Conservation (phyloP, 768 basidiomycete species). For the Podaxis sp. region DNA sequence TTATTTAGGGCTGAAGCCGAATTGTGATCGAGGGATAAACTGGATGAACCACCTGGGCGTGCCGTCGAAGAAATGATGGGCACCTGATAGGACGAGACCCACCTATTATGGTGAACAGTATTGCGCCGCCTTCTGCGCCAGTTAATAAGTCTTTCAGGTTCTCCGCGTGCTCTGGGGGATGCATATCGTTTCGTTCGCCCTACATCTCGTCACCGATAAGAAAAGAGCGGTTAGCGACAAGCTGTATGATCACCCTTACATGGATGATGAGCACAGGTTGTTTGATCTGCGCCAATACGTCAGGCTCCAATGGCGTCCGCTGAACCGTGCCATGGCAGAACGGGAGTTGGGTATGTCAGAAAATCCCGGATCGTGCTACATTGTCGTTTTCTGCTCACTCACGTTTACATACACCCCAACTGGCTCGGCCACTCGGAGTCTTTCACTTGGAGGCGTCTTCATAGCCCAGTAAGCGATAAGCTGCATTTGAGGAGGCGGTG, state of each 20-base stretch:
- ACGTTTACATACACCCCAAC: slow-evolving; percentile 62
- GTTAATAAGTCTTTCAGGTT: slow-evolving; percentile 45
- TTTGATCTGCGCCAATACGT: slow-evolving; percentile 49
- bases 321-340: slow-evolving; percentile 23
- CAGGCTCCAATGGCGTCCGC: slow-evolving; percentile 52
- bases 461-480: slow-evolving; percentile 66
- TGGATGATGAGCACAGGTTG: slow-evolving; percentile 71
- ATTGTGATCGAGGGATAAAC: slow-evolving; percentile 52
- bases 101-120: slow-evolving; percentile 66
- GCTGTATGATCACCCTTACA: slow-evolving; percentile 33
- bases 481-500: slow-evolving; percentile 30
- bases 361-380: background rate
- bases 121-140: slow-evolving; percentile 46
- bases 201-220: slow-evolving; percentile 23
- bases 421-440: slow-evolving; percentile 51
- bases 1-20: slow-evolving; percentile 63
- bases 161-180: slow-evolving; percentile 58
- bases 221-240: background rate
- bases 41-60: slow-evolving; percentile 49
- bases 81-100: slow-evolving; percentile 1
- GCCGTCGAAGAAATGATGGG: background rate
- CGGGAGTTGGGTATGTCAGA: background rate
- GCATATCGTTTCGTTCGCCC: slow-evolving; percentile 60
- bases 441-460: slow-evolving; percentile 49
- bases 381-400: slow-evolving; percentile 20